Base-by-base conservation (phyloP, 495 filamentous ascomycete species). In the Xeromyces bisporus region DNA sequence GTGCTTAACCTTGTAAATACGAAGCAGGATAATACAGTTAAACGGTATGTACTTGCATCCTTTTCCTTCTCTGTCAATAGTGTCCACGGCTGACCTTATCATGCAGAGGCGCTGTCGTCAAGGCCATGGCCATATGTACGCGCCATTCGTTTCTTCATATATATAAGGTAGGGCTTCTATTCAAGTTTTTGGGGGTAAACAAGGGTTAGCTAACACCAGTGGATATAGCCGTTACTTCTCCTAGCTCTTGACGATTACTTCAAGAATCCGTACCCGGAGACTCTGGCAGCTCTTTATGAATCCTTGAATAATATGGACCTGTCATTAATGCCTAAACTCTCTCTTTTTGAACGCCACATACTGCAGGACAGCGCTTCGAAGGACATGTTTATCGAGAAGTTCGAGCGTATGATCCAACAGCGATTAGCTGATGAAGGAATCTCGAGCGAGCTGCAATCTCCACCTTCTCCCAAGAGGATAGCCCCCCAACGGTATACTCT, bases 81-180 rank as follows among this genome's bases (percentile, higher is more conserved):
- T 10, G 12, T 27, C 15, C 14, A 9, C 8, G 7, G 16, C 26
- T 31, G 6, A 31, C 29, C 29, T 3, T 43, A 18, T n/a, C 34
- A 29, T 41, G 18, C 34, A 80, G 86, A 67, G 89, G 89, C 33
- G 91, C 89, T 2, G 74, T 93, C 17, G 86, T 94, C 17, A 97
- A 94, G 55, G 85, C 89, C 2, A 97, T 97, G 89, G 89, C 89
- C n/a, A 94, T 97, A 40, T 97, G 89, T 57, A 97, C 89, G 3
- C 64, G 87, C 28, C 89, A 97, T 60, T 85, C 89, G n/a, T 97
- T 97, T 49, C 65, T 97, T 31, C 87, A 97, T 53, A 96, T 97
- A 34, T 97, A 96, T 56, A 97, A 96, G 69, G 83, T 83, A 46
- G 29, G 58, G 38, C 30, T 7, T 3, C 14, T 18, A 5, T 3